Evolutionary conservation across 768 basidiomycete species (phyloP).

Genomic region (Tremella yokohamensis): DNA sequence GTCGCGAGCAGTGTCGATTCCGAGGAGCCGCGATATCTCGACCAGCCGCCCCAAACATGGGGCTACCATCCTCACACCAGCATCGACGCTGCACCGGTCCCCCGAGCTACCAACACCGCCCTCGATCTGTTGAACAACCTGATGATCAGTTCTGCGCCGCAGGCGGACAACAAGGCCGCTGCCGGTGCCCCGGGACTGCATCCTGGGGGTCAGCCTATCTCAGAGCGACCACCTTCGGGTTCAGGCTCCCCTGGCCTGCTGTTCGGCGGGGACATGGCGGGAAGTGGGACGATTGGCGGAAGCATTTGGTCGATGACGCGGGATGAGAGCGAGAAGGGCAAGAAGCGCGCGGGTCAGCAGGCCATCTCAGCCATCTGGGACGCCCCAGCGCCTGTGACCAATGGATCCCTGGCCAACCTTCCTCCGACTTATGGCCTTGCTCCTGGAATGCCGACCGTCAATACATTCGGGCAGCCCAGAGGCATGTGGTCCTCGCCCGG

Average conservation of each 20-base stretch:
- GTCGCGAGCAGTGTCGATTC: conserved; percentile 57
- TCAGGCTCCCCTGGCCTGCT: conserved; percentile 24
- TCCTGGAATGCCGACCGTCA: too few relatives aligned
- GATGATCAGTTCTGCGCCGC: conserved; percentile 17
- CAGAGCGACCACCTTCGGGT: conserved; percentile 5
- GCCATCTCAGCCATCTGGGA: too few relatives aligned
- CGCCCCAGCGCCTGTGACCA: too few relatives aligned
- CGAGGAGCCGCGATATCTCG: conserved; percentile 56
- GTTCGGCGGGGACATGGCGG: conserved; percentile 23
- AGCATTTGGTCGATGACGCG: conserved; percentile 43
- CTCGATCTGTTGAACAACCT: conserved; percentile 38
- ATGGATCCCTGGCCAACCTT: too few relatives aligned
- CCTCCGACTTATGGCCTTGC: too few relatives aligned
- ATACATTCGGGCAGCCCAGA: too few relatives aligned
- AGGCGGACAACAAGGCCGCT: background rate
- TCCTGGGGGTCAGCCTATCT: background rate
- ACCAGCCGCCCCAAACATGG: conserved; percentile 12
- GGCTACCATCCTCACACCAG: background rate
- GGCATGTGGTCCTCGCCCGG: too few relatives aligned
- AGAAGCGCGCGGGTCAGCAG: conserved; percentile 2
- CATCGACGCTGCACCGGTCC: background rate
- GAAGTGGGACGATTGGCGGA: background rate
- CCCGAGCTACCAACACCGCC: conserved; percentile 17
- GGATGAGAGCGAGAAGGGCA: conserved; percentile 36
- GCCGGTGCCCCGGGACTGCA: background rate